Conservation (phyloP, 306 rosid species). For the Rosa lucieae region DNA sequence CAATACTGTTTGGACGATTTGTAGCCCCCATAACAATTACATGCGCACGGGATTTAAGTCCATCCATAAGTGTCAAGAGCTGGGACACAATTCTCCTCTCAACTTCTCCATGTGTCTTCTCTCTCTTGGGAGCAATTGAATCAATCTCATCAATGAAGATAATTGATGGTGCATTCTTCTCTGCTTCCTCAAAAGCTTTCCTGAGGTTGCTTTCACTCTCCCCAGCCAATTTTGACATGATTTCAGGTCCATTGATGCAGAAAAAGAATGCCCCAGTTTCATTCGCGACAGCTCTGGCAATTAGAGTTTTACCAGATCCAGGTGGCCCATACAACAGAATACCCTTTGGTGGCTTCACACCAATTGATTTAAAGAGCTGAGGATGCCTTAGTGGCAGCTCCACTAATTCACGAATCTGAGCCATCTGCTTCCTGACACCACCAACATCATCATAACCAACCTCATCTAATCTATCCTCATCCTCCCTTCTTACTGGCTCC, state of each 20-base stretch:
- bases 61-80: slow-evolving; percentile 97
- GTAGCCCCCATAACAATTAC: slow-evolving; percentile 98
- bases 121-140: slow-evolving; percentile 96
- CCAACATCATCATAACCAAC: slow-evolving; percentile 99
- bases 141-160: slow-evolving; percentile 95
- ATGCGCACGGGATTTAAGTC: slow-evolving; percentile 87
- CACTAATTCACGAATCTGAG: slow-evolving; percentile 88
- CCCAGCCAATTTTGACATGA: slow-evolving; percentile 94
- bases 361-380: slow-evolving; percentile 85
- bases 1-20: slow-evolving; percentile 95
- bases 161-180: slow-evolving; percentile 98
- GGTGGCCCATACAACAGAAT: slow-evolving; percentile 90
- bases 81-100: slow-evolving; percentile 98
- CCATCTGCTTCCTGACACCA: slow-evolving; percentile 97
- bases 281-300: slow-evolving; percentile 95
- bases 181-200: slow-evolving; percentile 99
- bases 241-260: slow-evolving; percentile 96
- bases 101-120: slow-evolving; percentile 98
- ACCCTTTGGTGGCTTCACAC: slow-evolving; percentile 99
- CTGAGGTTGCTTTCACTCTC: slow-evolving; percentile 97
- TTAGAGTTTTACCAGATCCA: slow-evolving; percentile 90
- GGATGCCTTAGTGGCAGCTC: slow-evolving; percentile 97
- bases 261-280: slow-evolving; percentile 99
- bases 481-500: slow-evolving; percentile 88
- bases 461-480: slow-evolving; percentile 90